Evolutionary conservation across 2,329 filamentous ascomycete species (phyloP), one percentile per base, ranked within the genome.

Genomic region (Sclerotinia borealis): DNA sequence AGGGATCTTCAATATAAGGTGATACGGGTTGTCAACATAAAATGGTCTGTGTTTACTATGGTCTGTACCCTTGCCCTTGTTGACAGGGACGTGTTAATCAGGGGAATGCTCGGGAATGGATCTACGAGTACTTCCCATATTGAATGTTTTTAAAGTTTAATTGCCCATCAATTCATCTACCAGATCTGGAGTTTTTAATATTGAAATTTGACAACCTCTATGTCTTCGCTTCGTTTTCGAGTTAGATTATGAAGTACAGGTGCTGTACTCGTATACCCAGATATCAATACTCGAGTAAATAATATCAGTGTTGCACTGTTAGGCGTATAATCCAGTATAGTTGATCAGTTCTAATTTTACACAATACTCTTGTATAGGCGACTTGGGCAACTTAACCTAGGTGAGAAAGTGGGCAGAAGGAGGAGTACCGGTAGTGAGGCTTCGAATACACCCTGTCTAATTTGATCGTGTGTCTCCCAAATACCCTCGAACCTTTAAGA

Each of bases 101-200:
- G 59, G 59, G 59, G 59, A 54, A 52, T 37, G 25, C 13, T 45
- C 29, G 48, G 37, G 49, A 61, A 54, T 54, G 49, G 29, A 55
- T 31, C 29, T n/a, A 43, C 22, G n/a, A 37, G 31, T 17, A 19
- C 8, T 25, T 49, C 22, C 34, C 39, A 45, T 34, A 55, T 55
- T 43, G 52, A 19, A 31, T n/a, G 37, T 22, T 56, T 56, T 56
- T 31, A 22, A 22, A 22, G 37, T 56, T 56, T 43, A 6, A 43
- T 43, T 56, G 52, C 52, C 52, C 52, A 54, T 41, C 15, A 43
- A 56, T 56, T 37, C n/a, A 10, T 22, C 13, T n/a, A 43, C 27
- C 37, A 34, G 19, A 43, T 56, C 25, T 55, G 17, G 27, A 31
- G n/a, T 43, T 22, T 43, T 22, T 49, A 31, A 49, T 31, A 13